Percentiles rank a stretch among this genome's conserved stretches.
phyloP scores from a whole-genome alignment of 2,329 filamentous ascomycete genomes.

The Diaporthe citri region DNA sequence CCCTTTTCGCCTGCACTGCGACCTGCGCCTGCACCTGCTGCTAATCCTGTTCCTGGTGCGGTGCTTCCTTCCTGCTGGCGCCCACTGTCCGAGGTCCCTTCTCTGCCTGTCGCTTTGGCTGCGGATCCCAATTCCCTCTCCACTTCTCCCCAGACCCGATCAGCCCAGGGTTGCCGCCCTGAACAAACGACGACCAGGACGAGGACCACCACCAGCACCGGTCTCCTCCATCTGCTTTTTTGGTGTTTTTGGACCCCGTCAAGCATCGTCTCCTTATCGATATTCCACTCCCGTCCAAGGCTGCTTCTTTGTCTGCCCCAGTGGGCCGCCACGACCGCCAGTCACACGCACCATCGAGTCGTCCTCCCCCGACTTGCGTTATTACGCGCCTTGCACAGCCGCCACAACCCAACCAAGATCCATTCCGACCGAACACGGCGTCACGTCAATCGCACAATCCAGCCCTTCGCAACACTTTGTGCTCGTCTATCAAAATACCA shows the following conservation, averaged over 20 bases:
- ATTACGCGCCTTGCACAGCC: constrained; percentile 35
- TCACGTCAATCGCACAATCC: background rate
- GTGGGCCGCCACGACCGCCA: background rate
- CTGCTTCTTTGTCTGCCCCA: constrained; percentile 12
- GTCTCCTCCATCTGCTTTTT: background rate
- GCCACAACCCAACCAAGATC: constrained; percentile 21
- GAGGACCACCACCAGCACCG: background rate
- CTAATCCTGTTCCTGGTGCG: constrained; percentile 29
- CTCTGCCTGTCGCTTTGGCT: background rate
- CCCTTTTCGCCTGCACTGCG: constrained; percentile 16
- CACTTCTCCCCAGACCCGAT: constrained; percentile 20
- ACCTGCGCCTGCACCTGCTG: constrained; percentile 14
- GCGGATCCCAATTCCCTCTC: constrained; percentile 35
- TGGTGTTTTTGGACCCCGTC: constrained; percentile 21
- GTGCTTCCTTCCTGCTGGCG: constrained; percentile 14
- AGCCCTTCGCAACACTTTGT: background rate
- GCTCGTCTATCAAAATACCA: background rate
- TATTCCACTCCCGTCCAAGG: constrained; percentile 22
- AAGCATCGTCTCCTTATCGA: constrained; percentile 5
- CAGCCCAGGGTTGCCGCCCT: constrained; percentile 6
- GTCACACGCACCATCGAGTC: background rate
- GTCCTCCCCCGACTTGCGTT: constrained; percentile 27
- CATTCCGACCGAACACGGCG: background rate
- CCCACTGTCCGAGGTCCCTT: constrained; percentile 1
- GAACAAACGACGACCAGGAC: constrained; percentile 25